Percentiles rank a stretch among this genome's conserved stretches.
Evolutionary conservation across 306 rosid genomes (phyloP).

Genomic region (Elaeagnus macrophylla): DNA sequence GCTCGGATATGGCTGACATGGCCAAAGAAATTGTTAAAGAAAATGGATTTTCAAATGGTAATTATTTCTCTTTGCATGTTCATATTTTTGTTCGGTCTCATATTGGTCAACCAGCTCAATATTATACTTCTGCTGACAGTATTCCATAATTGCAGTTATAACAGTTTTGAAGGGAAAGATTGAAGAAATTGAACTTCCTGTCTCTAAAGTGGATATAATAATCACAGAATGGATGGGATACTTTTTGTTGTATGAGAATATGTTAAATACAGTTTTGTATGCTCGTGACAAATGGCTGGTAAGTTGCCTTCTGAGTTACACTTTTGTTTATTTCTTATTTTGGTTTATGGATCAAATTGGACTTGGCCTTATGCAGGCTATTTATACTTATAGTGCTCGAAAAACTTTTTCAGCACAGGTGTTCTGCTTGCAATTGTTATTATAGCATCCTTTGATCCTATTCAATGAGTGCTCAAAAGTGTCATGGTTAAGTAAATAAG

Average conservation of each 20-base stretch:
- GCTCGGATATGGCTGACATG: slow-evolving; percentile 97
- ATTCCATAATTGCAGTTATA: slow-evolving; percentile 43
- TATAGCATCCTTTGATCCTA: no score
- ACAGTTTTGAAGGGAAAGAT: slow-evolving; percentile 94
- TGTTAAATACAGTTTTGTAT: slow-evolving; percentile 85
- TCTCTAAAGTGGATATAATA: slow-evolving; percentile 80
- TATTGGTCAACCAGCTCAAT: not conserved
- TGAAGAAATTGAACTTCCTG: slow-evolving; percentile 94
- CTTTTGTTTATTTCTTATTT: not conserved
- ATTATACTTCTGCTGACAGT: slow-evolving; percentile 16
- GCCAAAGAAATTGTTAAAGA: slow-evolving; percentile 87
- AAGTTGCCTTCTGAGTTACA: slow-evolving; percentile 22
- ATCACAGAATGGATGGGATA: slow-evolving; percentile 99
- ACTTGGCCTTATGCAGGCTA: not conserved
- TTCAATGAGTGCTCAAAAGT: no score
- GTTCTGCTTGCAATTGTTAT: no score
- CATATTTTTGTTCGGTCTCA: not conserved
- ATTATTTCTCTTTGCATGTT: slow-evolving; percentile 9
- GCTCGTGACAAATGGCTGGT: slow-evolving; percentile 99
- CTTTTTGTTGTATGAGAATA: slow-evolving; percentile 90
- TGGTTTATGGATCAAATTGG: no score
- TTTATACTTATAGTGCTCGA: no score
- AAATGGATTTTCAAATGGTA: slow-evolving; percentile 77
- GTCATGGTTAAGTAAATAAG: no score
- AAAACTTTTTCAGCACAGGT: no score